Percentiles rank a stretch among this genome's conserved stretches.
Evolutionary conservation across 164 flowering plant genomes (phyloP).

Genomic region (Berberis thunbergii): DNA sequence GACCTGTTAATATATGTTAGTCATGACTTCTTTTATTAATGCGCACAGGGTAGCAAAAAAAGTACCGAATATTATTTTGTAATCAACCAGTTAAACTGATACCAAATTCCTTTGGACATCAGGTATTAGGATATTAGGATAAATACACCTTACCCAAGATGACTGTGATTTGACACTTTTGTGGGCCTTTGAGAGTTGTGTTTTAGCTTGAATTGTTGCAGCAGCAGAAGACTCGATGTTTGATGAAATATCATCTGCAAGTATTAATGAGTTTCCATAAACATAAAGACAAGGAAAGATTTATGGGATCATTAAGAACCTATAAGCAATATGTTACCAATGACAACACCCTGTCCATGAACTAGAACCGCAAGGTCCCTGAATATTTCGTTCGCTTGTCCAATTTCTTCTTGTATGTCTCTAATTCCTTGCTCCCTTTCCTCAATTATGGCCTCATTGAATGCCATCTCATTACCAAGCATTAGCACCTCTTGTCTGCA

Average conservation of each 20-base stretch:
- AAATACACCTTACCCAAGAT: constrained; percentile 41
- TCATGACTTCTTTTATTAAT: too few species aligned
- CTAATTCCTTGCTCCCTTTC: constrained; percentile 43
- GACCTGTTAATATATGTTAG: too few species aligned
- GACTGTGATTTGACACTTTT: constrained; percentile 49
- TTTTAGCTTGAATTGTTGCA: constrained; percentile 47
- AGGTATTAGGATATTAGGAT: too few species aligned
- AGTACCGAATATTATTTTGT: too few species aligned
- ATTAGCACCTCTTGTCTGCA: constrained; percentile 52
- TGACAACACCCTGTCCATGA: constrained; percentile 57
- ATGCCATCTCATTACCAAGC: constrained; percentile 58
- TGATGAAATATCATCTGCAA: constrained; percentile 58
- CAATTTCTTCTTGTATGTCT: constrained; percentile 57
- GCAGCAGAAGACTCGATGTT: constrained; percentile 48
- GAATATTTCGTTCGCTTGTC: constrained; percentile 57
- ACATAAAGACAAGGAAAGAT: background rate
- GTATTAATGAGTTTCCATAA: background rate
- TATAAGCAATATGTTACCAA: constrained; percentile 32
- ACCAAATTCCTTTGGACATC: too few species aligned
- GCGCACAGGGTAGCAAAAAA: too few species aligned
- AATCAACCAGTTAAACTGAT: too few species aligned
- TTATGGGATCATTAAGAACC: background rate
- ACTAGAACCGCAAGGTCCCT: constrained; percentile 73
- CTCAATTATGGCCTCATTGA: constrained; percentile 34
- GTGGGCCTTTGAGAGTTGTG: constrained; percentile 51